Evolutionary conservation across 768 basidiomycete genomes (phyloP).

Genomic region (Suillus bovinus): DNA sequence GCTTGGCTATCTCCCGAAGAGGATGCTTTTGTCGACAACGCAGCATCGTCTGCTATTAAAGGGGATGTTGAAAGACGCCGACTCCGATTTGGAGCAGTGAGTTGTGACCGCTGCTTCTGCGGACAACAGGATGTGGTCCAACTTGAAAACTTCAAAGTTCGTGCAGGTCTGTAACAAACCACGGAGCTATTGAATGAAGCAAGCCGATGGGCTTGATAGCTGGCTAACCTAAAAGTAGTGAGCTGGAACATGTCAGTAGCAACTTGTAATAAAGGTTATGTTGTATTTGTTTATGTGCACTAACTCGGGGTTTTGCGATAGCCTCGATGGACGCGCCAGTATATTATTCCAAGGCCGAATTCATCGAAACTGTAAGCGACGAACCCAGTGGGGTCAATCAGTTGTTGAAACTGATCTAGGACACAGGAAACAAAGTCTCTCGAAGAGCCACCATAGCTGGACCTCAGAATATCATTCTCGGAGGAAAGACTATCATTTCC

Average conservation of each 20-base stretch:
- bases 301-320: neutral
- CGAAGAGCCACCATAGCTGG: constrained; percentile 89
- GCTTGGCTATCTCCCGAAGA: constrained; percentile 6
- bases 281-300: neutral
- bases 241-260: neutral
- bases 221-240: neutral
- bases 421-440: constrained; percentile 96
- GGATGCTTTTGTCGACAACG: constrained; percentile 8
- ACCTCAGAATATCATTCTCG: constrained; percentile 94
- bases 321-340: constrained; percentile 66
- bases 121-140: neutral
- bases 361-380: constrained; percentile 80
- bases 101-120: constrained; percentile 13
- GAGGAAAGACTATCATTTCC: constrained; percentile 95
- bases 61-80: constrained; percentile 16
- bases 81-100: constrained; percentile 12
- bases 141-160: neutral
- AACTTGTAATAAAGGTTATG: neutral
- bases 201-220: neutral
- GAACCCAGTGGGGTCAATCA: neutral
- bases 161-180: neutral
- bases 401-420: constrained; percentile 45
- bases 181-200: neutral
- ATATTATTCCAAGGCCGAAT: constrained; percentile 80
- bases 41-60: constrained; percentile 2